These are phyloP conservation scores for Xylaria cubensis DNA, from an alignment of 495 filamentous ascomycete species.

Conservation along the genomic window DNA sequence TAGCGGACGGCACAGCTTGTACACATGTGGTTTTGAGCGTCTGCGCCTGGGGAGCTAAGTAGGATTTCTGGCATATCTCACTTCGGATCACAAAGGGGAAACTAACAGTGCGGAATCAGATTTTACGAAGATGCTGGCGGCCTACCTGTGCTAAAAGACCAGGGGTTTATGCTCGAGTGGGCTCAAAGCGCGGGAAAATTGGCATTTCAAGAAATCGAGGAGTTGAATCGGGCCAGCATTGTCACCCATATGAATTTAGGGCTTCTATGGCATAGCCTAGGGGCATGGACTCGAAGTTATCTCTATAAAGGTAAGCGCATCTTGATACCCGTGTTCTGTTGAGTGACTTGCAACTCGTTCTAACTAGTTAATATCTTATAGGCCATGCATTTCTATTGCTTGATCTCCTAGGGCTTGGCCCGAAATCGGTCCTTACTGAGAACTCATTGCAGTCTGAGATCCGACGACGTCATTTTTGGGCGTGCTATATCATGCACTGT, in stretches of 20 bases:
- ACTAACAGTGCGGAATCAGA: neutral
- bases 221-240: neutral
- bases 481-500: conserved; percentile 16
- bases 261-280: conserved; percentile 6
- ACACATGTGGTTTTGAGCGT: conserved; percentile 15
- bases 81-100: neutral
- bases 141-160: conserved; percentile 1
- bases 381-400: conserved; percentile 15
- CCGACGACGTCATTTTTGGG: conserved; percentile 14
- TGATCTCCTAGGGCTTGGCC: conserved; percentile 16
- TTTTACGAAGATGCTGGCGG: conserved; percentile 10
- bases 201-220: conserved; percentile 4
- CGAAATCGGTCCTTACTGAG: neutral
- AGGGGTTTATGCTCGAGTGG: conserved; percentile 13
- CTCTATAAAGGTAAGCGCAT: conserved; percentile 17
- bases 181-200: conserved; percentile 16
- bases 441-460: conserved; percentile 16
- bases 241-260: neutral
- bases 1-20: conserved; percentile 5
- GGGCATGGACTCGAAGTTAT: neutral
- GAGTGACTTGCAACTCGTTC: neutral
- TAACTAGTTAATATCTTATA: neutral
- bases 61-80: neutral
- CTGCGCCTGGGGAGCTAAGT: conserved; percentile 18
- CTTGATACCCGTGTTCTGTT: neutral